phyloP scores from a whole-genome alignment of 2,329 filamentous ascomycete species.

The Fusarium pseudograminearum region DNA sequence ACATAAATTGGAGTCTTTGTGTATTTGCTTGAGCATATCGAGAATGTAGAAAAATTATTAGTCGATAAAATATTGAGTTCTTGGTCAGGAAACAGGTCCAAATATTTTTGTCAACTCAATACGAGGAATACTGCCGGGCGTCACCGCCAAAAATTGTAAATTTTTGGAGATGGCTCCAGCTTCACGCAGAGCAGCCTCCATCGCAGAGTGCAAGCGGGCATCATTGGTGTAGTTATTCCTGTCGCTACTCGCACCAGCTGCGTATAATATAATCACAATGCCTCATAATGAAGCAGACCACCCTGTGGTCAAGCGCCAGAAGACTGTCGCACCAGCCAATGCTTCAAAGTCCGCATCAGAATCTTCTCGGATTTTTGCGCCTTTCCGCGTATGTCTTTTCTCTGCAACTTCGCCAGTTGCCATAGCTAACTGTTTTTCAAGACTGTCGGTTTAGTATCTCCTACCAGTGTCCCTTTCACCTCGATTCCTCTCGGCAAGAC shows the following conservation, averaged over 20 bases:
- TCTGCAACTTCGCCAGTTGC: neutral
- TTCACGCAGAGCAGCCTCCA: constrained; percentile 38
- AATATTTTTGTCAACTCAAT: constrained; percentile 8
- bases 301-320: constrained; percentile 82
- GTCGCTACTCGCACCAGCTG: constrained; percentile 7
- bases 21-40: too few relatives aligned
- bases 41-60: neutral
- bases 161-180: constrained; percentile 43
- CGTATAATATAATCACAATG: constrained; percentile 56
- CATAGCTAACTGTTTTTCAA: constrained; percentile 53
- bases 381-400: constrained; percentile 78
- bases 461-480: constrained; percentile 90
- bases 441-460: constrained; percentile 94
- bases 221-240: constrained; percentile 20
- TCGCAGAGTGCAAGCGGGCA: constrained; percentile 35
- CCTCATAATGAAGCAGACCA: constrained; percentile 69
- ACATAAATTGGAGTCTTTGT: accelerated
- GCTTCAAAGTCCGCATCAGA: constrained; percentile 55
- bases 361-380: constrained; percentile 88
- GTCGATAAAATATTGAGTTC: too few relatives aligned
- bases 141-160: constrained; percentile 51
- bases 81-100: neutral
- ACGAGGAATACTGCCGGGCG: constrained; percentile 27
- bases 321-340: constrained; percentile 56
- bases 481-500: constrained; percentile 90